These are phyloP conservation scores for Nannizziopsis barbatae DNA, from an alignment of 2,329 filamentous ascomycete species.

Conservation along the genomic window DNA sequence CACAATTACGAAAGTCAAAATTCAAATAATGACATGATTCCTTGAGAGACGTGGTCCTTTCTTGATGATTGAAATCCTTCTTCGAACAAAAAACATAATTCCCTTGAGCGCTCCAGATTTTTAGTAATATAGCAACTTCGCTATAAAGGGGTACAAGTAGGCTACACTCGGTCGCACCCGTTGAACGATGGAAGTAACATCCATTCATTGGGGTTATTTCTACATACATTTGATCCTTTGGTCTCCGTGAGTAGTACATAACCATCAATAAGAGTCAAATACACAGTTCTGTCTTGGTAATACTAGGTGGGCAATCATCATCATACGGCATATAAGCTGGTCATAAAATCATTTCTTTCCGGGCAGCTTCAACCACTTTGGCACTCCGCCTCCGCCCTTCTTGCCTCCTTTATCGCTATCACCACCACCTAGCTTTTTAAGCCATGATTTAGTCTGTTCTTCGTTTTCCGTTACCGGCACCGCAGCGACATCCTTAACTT, in stretches of 20 bases:
- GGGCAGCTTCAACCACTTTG: slow-evolving; percentile 62
- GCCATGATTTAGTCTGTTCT: slow-evolving; percentile 28
- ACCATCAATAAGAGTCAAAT: no score
- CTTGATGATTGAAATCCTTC: no score
- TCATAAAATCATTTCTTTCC: slow-evolving; percentile 51
- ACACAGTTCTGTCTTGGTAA: no score
- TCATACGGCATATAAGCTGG: no score
- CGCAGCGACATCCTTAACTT: slow-evolving; percentile 47
- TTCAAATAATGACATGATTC: slow-evolving; percentile 10
- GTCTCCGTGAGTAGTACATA: not conserved
- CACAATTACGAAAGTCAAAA: slow-evolving; percentile 7
- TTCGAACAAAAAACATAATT: no score
- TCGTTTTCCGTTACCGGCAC: slow-evolving; percentile 32
- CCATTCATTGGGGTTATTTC: no score
- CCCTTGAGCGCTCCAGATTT: no score
- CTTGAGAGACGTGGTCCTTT: not conserved
- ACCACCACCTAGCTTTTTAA: slow-evolving; percentile 29
- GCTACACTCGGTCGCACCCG: no score
- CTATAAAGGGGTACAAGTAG: no score
- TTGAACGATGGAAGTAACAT: no score
- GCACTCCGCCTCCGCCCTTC: slow-evolving; percentile 36
- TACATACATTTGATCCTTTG: not conserved
- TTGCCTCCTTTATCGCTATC: slow-evolving; percentile 25
- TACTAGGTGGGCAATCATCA: no score
- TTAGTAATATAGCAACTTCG: no score